These are phyloP conservation scores for Colletotrichum paranaense DNA, from an alignment of 2,329 filamentous ascomycete genomes.

Conservation along the genomic window DNA sequence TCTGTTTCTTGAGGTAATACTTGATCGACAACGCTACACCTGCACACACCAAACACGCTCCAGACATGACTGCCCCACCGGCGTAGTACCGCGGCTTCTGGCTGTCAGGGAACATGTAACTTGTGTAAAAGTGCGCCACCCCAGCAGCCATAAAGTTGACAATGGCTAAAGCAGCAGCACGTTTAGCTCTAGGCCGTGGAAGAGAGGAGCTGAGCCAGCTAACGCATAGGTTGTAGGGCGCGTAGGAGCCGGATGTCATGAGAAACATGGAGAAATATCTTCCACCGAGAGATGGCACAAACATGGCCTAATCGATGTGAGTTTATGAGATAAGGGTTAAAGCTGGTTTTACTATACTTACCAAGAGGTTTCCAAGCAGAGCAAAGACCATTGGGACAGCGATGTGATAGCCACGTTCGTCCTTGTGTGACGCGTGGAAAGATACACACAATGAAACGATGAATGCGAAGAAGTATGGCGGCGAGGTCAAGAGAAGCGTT, in stretches of 20 bases:
- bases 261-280: conserved; percentile 40
- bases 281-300: conserved; percentile 24
- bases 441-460: conserved; percentile 68
- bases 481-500: conserved; percentile 66
- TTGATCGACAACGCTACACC: conserved; percentile 43
- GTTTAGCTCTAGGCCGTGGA: conserved; percentile 48
- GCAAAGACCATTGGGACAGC: conserved; percentile 58
- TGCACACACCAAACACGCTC: conserved; percentile 40
- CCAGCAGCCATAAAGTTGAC: conserved; percentile 44
- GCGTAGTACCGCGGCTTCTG: conserved; percentile 44
- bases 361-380: conserved; percentile 44
- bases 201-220: conserved; percentile 44
- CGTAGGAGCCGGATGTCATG: conserved; percentile 46
- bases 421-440: conserved; percentile 70
- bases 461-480: conserved; percentile 65
- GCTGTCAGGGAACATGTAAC: conserved; percentile 44
- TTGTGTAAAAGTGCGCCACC: conserved; percentile 44
- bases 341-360: background rate
- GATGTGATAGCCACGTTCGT: conserved; percentile 72
- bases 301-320: conserved; percentile 11
- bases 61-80: conserved; percentile 42
- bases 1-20: conserved; percentile 40
- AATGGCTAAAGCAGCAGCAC: conserved; percentile 47
- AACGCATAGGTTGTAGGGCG: conserved; percentile 48
- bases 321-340: background rate